A percentile compares a stretch with the other conserved stretches of the same genome.
Conservation (phyloP, 257 asterid genomes). For the Cruciata laevipes region DNA sequence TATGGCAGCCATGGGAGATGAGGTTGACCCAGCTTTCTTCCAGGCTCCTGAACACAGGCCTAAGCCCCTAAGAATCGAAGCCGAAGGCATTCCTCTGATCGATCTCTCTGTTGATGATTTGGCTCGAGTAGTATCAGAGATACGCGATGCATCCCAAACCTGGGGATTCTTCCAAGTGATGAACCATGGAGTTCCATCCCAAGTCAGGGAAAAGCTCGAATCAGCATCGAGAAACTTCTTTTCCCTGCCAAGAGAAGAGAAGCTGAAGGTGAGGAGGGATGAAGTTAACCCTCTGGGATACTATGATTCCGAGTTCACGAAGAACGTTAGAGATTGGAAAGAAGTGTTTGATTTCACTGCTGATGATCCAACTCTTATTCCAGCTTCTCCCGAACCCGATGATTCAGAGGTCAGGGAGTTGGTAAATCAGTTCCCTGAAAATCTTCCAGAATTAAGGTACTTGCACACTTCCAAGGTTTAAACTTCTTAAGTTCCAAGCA, state of each 20-base stretch:
- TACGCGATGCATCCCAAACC: conserved; percentile 46
- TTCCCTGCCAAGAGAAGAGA: conserved; percentile 49
- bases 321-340: conserved; percentile 55
- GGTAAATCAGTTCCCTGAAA: conserved; percentile 11
- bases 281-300: conserved; percentile 3
- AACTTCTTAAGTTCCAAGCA: background rate
- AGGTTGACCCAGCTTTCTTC: conserved; percentile 40
- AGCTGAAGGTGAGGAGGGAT: conserved; percentile 25
- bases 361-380: background rate
- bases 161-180: conserved; percentile 84
- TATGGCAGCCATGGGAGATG: conserved; percentile 36
- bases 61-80: conserved; percentile 31
- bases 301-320: conserved; percentile 1
- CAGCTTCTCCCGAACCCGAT: conserved; percentile 2
- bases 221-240: conserved; percentile 44
- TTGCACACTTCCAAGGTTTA: background rate
- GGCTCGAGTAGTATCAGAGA: conserved; percentile 34
- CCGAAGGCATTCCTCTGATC: conserved; percentile 53
- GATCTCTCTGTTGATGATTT: conserved; percentile 40
- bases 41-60: conserved; percentile 64
- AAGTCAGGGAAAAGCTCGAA: conserved; percentile 36
- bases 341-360: conserved; percentile 38
- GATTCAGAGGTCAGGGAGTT: conserved; percentile 8
- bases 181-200: conserved; percentile 64
- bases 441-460: conserved; percentile 12